These are phyloP conservation scores for Puccinellia tenuiflora DNA, from an alignment of 176 grass and related monocot genomes.

Conservation along the genomic window DNA sequence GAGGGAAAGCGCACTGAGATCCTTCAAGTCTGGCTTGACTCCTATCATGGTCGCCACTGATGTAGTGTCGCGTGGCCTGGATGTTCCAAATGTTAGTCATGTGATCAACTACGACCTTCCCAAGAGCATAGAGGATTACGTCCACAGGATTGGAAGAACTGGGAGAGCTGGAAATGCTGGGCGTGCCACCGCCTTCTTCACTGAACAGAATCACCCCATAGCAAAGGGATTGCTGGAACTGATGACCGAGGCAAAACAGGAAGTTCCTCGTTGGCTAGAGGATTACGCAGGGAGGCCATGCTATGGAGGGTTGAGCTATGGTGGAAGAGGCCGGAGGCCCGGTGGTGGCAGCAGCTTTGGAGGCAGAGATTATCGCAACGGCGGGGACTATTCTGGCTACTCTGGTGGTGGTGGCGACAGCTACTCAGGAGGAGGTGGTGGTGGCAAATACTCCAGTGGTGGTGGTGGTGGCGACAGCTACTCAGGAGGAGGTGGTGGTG, in stretches of 20 bases:
- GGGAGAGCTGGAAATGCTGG: constrained; percentile 57
- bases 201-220: constrained; percentile 35
- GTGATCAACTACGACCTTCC: constrained; percentile 87
- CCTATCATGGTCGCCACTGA: constrained; percentile 81
- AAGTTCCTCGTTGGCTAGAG: constrained; percentile 54
- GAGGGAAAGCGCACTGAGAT: constrained; percentile 57
- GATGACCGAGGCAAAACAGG: constrained; percentile 65
- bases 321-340: constrained; percentile 22
- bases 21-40: constrained; percentile 59
- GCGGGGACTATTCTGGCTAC: constrained; percentile 14
- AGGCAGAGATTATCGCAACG: constrained; percentile 18
- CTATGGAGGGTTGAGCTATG: constrained; percentile 28
- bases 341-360: constrained; percentile 23
- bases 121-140: constrained; percentile 66
- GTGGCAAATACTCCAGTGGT: background rate
- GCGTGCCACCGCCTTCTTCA: constrained; percentile 69
- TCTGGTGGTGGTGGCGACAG: too few relatives aligned
- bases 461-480: background rate
- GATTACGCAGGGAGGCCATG: constrained; percentile 30
- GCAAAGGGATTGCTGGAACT: constrained; percentile 52
- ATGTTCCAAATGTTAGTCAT: constrained; percentile 73
- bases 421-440: too few relatives aligned
- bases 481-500: background rate
- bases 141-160: constrained; percentile 85
- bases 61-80: constrained; percentile 67